Evolutionary conservation across 768 basidiomycete species (phyloP).

Genomic region (Mrakia gelida): DNA sequence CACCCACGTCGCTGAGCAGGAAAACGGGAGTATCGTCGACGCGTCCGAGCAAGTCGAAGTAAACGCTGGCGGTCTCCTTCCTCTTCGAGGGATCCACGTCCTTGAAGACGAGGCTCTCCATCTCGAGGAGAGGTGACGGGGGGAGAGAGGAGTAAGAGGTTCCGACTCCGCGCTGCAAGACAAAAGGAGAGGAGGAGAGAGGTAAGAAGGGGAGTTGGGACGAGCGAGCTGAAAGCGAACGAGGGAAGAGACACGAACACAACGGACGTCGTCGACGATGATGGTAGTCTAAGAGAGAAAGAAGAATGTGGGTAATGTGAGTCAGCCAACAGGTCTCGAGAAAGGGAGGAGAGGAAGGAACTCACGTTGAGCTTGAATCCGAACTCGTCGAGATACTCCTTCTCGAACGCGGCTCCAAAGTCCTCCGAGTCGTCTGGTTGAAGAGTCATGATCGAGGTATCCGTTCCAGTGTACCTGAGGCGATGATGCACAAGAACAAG

Average conservation of each 20-base stretch:
- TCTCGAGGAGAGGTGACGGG: constrained; percentile 7
- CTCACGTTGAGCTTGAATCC: constrained; percentile 21
- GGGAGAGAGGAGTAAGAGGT: constrained; percentile 18
- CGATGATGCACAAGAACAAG: too few species aligned
- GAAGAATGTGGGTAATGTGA: background rate
- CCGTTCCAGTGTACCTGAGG: constrained; percentile 25
- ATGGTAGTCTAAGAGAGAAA: background rate
- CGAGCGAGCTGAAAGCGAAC: background rate
- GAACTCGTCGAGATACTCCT: constrained; percentile 23
- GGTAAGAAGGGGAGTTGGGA: background rate
- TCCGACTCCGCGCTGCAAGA: constrained; percentile 12
- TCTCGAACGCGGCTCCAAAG: constrained; percentile 23
- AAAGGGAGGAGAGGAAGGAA: background rate
- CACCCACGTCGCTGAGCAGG: constrained; percentile 6
- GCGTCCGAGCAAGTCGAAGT: constrained; percentile 10
- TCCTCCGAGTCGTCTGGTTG: constrained; percentile 18
- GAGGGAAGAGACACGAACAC: background rate
- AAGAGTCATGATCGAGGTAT: constrained; percentile 19
- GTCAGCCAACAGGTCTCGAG: background rate
- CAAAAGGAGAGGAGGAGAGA: background rate
- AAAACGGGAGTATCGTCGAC: constrained; percentile 17
- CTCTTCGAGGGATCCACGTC: background rate
- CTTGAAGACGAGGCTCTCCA: background rate
- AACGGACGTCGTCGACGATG: constrained; percentile 29
- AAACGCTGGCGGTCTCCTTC: constrained; percentile 10